Evolutionary conservation across 148 eudicot genomes (phyloP), one percentile per base, ranked within the genome.

Genomic region (Persicaria tinctoria): DNA sequence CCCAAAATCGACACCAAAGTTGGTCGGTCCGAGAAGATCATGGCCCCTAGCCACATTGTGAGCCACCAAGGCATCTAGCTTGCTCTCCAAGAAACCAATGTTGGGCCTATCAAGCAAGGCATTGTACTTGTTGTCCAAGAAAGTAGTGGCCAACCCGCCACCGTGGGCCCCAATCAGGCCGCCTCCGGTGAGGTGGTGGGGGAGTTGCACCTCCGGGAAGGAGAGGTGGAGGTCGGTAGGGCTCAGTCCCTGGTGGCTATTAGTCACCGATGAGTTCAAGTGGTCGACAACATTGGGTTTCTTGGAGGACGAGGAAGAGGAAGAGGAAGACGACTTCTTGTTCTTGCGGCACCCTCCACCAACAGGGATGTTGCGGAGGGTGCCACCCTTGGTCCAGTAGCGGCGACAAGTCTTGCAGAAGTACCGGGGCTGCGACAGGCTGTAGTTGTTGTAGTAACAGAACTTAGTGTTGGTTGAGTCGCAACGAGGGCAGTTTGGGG

Each of bases 401-500:
- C 95, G 82, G 53, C 97, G 77, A 78, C 97, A 92, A 38, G 97
- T 86, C 84, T 92, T 92, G 85, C 97, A 92, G 81, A 92, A 92
- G 88, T 90, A 90, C 51, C 97, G 74, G 1, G 97, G 97, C 66
- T 92, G 97, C 9, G 97, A 80, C 38, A 92, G 91, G 76, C 92
- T 88, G 72, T 92, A 92, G 86, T 92, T 92, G 91, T 92, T 92
- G 87, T 92, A 92, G 87, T 92, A 92, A 73, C 97, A 92, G 79
- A 92, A 92, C 68, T 92, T 92, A 80, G 97, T 92, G 87, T 92
- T 85, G 0, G 87, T 86, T 0, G 97, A 92, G 50, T 90, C 97
- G 66, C 97, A 92, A 32, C 97, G 74, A 5, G 97, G 97, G 75
- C 95, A 90, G 72, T 92, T 90, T 0, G 82, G 84, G 73, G 91